A percentile compares a stretch with the other conserved stretches of the same genome.
These are phyloP conservation scores for Tricladium varicosporioides DNA, from an alignment of 2,329 filamentous ascomycete genomes.

Conservation along the genomic window DNA sequence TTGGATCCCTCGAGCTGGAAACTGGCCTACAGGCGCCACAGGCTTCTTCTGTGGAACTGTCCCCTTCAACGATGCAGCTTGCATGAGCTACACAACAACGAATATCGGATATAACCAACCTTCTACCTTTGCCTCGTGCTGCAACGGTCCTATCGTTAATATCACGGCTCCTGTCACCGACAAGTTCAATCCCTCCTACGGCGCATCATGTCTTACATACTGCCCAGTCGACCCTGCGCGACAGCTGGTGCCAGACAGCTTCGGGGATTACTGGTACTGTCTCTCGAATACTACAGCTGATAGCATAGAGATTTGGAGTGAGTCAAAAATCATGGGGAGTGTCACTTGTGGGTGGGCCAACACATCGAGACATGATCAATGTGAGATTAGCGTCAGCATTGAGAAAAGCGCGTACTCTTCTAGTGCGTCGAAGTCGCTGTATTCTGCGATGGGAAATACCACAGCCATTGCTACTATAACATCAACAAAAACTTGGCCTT, in stretches of 20 bases:
- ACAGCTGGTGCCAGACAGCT: not conserved
- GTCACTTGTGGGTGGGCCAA: constrained; percentile 6
- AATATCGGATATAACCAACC: not conserved
- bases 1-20: not conserved
- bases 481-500: not conserved
- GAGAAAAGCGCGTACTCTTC: not conserved
- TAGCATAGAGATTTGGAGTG: not conserved
- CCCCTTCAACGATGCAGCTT: constrained; percentile 1
- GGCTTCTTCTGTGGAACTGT: constrained; percentile 5
- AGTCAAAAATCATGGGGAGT: not conserved
- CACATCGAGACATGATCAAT: not conserved
- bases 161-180: constrained; percentile 3
- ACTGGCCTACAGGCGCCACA: constrained; percentile 1
- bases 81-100: not conserved
- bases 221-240: constrained; percentile 4
- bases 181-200: constrained; percentile 4
- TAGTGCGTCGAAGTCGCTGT: not conserved
- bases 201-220: constrained; percentile 3
- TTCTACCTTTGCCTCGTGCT: constrained; percentile 3
- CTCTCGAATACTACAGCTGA: not conserved
- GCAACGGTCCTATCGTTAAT: constrained; percentile 9
- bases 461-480: not conserved
- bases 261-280: constrained; percentile 7
- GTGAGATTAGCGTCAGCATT: constrained; percentile 1
- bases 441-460: not conserved